phyloP scores from a whole-genome alignment of 2,329 filamentous ascomycete genomes.

The Tolypocladium sp. region DNA sequence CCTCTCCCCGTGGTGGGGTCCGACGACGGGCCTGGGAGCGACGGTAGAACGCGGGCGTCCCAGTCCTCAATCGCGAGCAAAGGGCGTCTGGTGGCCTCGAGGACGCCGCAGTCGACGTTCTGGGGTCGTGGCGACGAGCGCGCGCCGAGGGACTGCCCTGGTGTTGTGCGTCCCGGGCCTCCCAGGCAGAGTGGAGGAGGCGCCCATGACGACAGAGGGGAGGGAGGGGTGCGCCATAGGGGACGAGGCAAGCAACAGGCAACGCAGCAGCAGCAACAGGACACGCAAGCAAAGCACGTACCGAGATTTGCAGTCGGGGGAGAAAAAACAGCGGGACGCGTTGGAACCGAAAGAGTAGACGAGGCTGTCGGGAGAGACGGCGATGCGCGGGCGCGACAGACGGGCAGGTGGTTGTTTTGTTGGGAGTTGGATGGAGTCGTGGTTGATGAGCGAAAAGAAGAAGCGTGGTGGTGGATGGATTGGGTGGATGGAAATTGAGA shows the following conservation, averaged over 20 bases:
- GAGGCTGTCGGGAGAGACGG: conserved; percentile 7
- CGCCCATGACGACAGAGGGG: conserved; percentile 31
- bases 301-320: conserved; percentile 1
- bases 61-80: background rate
- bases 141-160: background rate
- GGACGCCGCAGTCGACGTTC: background rate
- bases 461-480: conserved; percentile 1
- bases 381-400: conserved; percentile 8
- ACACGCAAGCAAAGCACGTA: conserved; percentile 5
- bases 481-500: conserved; percentile 18
- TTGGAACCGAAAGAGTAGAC: background rate
- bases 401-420: conserved; percentile 10
- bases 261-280: conserved; percentile 4
- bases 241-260: conserved; percentile 5
- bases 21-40: background rate
- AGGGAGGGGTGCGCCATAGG: conserved; percentile 15
- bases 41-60: background rate
- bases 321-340: background rate
- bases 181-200: conserved; percentile 11
- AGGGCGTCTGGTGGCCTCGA: background rate
- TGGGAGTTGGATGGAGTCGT: conserved; percentile 17
- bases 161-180: background rate
- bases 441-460: conserved; percentile 22
- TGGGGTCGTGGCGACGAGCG: background rate
- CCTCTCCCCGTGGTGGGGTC: background rate